A percentile compares a stretch with the other conserved stretches of the same genome.
phyloP scores from a whole-genome alignment of 1,284 basidiomycete species.

The Apiotrichum laibachii region DNA sequence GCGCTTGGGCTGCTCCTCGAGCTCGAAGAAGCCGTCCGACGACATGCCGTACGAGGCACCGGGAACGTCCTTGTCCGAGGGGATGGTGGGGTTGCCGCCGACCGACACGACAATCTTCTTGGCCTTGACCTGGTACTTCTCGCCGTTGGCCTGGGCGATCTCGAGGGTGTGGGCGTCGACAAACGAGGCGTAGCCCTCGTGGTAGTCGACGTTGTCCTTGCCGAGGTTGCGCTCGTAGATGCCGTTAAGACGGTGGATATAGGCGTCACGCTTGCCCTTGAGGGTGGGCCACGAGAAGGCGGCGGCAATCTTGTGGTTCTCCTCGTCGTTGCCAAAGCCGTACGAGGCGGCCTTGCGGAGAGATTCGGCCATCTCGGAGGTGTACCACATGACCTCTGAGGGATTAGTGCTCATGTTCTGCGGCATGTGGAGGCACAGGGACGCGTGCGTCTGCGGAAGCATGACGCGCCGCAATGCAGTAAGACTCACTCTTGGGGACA shows the following conservation, averaged over 20 bases:
- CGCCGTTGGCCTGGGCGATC: slow-evolving; percentile 62
- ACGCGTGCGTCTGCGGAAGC: neutral
- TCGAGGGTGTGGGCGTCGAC: slow-evolving; percentile 64
- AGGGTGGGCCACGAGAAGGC: slow-evolving; percentile 87
- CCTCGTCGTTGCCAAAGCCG: slow-evolving; percentile 62
- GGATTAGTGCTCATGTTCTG: slow-evolving; percentile 61
- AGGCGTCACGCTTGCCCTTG: slow-evolving; percentile 92
- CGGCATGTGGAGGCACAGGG: neutral
- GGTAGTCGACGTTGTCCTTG: slow-evolving; percentile 85
- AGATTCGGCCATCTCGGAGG: slow-evolving; percentile 86
- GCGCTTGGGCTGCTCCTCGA: slow-evolving; percentile 84
- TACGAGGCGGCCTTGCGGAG: slow-evolving; percentile 71
- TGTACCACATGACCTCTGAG: slow-evolving; percentile 96
- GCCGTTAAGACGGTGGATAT: slow-evolving; percentile 84
- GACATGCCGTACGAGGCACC: slow-evolving; percentile 86
- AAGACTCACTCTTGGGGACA: slow-evolving; percentile 35
- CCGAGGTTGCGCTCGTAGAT: slow-evolving; percentile 88
- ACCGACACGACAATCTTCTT: slow-evolving; percentile 80
- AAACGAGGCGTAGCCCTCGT: slow-evolving; percentile 75
- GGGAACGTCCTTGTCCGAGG: slow-evolving; percentile 75
- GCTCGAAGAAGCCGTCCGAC: slow-evolving; percentile 95
- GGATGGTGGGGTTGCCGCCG: slow-evolving; percentile 79
- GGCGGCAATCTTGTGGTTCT: slow-evolving; percentile 54
- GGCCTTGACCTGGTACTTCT: slow-evolving; percentile 65
- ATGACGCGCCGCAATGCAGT: slow-evolving; percentile 56